Conservation (phyloP, 805 yeast species). For the Scheffersomyces stipitis region DNA sequence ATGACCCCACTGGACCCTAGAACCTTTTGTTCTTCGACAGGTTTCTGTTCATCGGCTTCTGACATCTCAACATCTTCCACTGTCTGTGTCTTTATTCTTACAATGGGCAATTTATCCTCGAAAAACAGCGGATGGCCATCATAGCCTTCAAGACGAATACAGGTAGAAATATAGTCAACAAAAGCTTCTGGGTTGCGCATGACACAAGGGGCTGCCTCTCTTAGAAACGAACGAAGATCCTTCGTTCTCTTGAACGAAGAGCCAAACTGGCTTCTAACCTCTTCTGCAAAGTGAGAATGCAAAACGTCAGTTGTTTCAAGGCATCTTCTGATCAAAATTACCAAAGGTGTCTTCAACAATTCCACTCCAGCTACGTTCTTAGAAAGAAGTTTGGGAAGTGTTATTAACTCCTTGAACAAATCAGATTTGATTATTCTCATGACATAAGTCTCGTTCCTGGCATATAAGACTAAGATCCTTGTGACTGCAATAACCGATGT, state of each 20-base stretch:
- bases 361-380: background rate
- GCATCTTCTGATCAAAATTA: conserved; percentile 63
- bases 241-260: conserved; percentile 20
- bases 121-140: conserved; percentile 22
- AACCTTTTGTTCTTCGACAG: conserved; percentile 1
- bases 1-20: conserved; percentile 55
- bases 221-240: conserved; percentile 40
- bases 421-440: conserved; percentile 45
- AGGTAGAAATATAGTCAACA: conserved; percentile 43
- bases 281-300: conserved; percentile 35
- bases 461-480: conserved; percentile 54
- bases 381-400: conserved; percentile 32
- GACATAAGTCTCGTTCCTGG: conserved; percentile 45
- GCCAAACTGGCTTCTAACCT: conserved; percentile 46
- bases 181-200: conserved; percentile 50
- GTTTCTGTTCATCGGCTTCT: conserved; percentile 15
- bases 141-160: conserved; percentile 45
- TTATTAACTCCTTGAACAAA: conserved; percentile 47
- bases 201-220: conserved; percentile 51
- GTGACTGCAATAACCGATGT: conserved; percentile 53
- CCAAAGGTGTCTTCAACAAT: conserved; percentile 26
- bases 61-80: conserved; percentile 29
- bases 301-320: conserved; percentile 61
- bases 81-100: background rate
- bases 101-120: background rate